Percentiles rank a stretch among this genome's conserved stretches.
Evolutionary conservation across 176 grass and related monocot genomes (phyloP).

Genomic region (Carex scoparia): DNA sequence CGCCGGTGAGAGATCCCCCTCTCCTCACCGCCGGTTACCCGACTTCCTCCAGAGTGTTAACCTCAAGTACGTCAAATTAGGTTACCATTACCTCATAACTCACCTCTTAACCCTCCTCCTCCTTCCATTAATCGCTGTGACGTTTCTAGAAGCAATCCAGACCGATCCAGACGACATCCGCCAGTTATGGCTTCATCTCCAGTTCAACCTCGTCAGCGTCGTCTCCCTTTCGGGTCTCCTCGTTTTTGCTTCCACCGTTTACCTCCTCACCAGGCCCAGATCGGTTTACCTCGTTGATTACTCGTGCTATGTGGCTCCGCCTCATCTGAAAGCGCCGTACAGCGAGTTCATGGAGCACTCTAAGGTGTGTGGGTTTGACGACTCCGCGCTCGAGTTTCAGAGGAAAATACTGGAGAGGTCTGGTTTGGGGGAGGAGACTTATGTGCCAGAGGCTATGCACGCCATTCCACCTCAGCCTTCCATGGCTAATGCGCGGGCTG

Average conservation of each 20-base stretch:
- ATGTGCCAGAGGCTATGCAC: conserved; percentile 62
- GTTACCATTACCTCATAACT: conserved; percentile 94
- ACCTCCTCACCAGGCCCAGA: conserved; percentile 66
- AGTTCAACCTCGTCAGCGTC: conserved; percentile 88
- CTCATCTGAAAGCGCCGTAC: conserved; percentile 41
- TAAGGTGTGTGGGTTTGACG: conserved; percentile 50
- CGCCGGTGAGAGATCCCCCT: conserved; percentile 5
- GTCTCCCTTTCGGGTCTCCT: conserved; percentile 74
- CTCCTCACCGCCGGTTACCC: conserved; percentile 60
- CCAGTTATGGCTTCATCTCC: conserved; percentile 80
- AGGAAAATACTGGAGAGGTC: conserved; percentile 91
- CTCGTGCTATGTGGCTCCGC: conserved; percentile 69
- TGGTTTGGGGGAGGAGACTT: conserved; percentile 87
- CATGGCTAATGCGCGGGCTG: conserved; percentile 70
- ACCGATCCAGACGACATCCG: conserved; percentile 76
- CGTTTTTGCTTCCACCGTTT: conserved; percentile 79
- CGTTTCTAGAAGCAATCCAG: conserved; percentile 71
- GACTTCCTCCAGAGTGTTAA: conserved; percentile 99
- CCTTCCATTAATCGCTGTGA: conserved; percentile 78
- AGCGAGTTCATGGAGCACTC: conserved; percentile 66
- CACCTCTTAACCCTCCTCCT: conserved; percentile 73
- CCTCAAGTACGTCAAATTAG: conserved; percentile 95
- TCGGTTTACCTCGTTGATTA: conserved; percentile 83
- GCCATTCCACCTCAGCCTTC: conserved; percentile 52
- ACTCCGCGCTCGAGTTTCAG: conserved; percentile 76